Evolutionary conservation across 176 grass and related monocot genomes (phyloP).

Genomic region (Oryza brachyantha): DNA sequence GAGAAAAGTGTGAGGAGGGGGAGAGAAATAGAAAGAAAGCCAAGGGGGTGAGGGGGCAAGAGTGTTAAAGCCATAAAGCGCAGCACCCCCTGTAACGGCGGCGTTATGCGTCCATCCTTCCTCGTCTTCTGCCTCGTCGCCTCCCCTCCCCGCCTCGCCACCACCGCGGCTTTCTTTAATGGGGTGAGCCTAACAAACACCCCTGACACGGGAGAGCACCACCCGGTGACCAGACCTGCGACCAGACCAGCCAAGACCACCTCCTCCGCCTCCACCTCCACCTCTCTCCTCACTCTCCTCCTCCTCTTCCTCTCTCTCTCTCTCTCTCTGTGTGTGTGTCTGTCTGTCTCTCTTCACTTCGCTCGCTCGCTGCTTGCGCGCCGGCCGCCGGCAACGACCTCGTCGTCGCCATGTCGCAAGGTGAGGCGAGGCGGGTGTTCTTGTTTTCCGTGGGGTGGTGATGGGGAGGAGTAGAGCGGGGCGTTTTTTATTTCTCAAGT

Average conservation of each 20-base stretch:
- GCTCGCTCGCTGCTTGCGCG: neutral
- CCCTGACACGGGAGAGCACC: constrained; percentile 29
- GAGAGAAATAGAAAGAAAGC: neutral
- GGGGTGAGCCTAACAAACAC: constrained; percentile 36
- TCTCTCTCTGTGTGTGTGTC: too few relatives aligned
- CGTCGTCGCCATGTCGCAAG: constrained; percentile 41
- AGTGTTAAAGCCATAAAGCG: constrained; percentile 33
- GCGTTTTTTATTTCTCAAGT: too few relatives aligned
- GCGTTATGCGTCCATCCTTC: constrained; percentile 26
- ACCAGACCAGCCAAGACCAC: neutral
- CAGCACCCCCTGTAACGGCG: constrained; percentile 41
- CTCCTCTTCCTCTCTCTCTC: neutral
- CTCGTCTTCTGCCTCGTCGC: neutral
- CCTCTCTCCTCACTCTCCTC: neutral
- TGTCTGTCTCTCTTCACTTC: neutral
- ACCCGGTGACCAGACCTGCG: constrained; percentile 27
- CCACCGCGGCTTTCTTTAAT: constrained; percentile 48
- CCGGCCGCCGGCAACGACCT: neutral
- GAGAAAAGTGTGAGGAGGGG: too few relatives aligned
- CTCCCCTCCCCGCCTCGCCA: neutral
- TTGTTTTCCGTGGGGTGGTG: too few relatives aligned
- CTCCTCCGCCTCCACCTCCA: neutral
- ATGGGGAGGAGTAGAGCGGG: too few relatives aligned
- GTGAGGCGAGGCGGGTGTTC: constrained; percentile 34
- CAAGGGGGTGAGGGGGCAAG: neutral